Conservation (phyloP, 768 basidiomycete genomes). For the Kwoniella sp. region DNA sequence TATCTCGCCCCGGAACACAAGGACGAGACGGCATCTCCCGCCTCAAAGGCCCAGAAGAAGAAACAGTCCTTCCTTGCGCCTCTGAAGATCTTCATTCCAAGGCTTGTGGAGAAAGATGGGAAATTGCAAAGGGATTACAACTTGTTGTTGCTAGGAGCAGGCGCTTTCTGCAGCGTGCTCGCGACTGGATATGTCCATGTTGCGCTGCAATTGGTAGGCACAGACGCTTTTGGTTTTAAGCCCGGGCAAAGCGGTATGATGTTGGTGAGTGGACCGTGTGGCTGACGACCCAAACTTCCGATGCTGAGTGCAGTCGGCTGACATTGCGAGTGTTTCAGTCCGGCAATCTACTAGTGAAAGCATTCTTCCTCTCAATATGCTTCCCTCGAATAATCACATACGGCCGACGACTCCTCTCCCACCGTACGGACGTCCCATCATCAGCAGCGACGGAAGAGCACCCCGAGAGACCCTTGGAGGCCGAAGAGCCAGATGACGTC, state of each 20-base stretch:
- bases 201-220: conserved; percentile 48
- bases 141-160: conserved; percentile 43
- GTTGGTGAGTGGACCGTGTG: conserved; percentile 28
- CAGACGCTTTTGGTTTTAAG: conserved; percentile 49
- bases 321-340: conserved; percentile 1
- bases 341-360: conserved; percentile 36
- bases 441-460: conserved; percentile 17
- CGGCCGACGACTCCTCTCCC: conserved; percentile 34
- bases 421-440: conserved; percentile 10
- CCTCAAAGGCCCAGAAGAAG: conserved; percentile 12
- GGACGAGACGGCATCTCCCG: neutral
- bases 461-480: conserved; percentile 29
- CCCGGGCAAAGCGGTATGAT: conserved; percentile 40
- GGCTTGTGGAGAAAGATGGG: conserved; percentile 23
- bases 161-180: conserved; percentile 48
- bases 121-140: conserved; percentile 32
- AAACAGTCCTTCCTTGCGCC: conserved; percentile 39
- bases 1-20: conserved; percentile 45
- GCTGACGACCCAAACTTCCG: neutral
- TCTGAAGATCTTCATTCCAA: conserved; percentile 46
- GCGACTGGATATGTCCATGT: conserved; percentile 51
- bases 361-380: conserved; percentile 45
- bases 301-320: neutral
- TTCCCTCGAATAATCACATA: conserved; percentile 40
- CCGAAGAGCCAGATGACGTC: conserved; percentile 29